Percentiles rank a stretch among this genome's conserved stretches.
Evolutionary conservation across 192 early-diverging fungal genomes (phyloP).

Genomic region (Gaertneriomyces sp.): DNA sequence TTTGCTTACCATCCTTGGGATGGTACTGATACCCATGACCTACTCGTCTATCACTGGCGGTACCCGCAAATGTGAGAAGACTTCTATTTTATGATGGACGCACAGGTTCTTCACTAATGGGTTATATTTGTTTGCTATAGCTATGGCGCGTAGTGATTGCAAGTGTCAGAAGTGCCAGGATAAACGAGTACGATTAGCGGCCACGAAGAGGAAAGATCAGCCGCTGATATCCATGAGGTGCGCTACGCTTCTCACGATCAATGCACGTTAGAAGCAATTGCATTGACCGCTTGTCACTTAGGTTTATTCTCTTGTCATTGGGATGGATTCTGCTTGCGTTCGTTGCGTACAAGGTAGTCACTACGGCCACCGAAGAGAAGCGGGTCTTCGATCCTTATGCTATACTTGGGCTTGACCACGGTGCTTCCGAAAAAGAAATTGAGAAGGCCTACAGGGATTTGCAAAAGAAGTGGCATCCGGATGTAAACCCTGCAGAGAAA

Average conservation of each 20-base stretch:
- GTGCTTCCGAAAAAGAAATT: constrained; percentile 52
- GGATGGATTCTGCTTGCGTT: constrained; percentile 70
- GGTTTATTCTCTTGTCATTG: constrained; percentile 37
- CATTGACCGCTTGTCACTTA: constrained; percentile 5
- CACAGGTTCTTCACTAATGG: background rate
- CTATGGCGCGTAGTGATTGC: constrained; percentile 13
- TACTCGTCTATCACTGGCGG: constrained; percentile 22
- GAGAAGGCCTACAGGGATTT: constrained; percentile 70
- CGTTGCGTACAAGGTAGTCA: constrained; percentile 60
- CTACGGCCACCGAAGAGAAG: constrained; percentile 61
- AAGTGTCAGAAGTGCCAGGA: constrained; percentile 21
- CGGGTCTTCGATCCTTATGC: constrained; percentile 91
- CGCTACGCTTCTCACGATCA: constrained; percentile 3
- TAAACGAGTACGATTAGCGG: constrained; percentile 17
- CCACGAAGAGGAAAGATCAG: constrained; percentile 36
- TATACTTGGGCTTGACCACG: constrained; percentile 73
- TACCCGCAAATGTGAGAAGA: constrained; percentile 5
- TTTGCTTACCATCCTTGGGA: constrained; percentile 74
- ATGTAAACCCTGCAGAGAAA: constrained; percentile 66
- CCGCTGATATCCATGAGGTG: constrained; percentile 24
- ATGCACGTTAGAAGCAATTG: background rate
- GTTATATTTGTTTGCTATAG: background rate
- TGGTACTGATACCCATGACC: constrained; percentile 77
- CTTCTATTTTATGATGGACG: background rate
- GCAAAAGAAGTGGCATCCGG: constrained; percentile 57